These are phyloP conservation scores for Hemisphaericaspora nanyangensis DNA, from an alignment of 805 yeast species.

Conservation along the genomic window DNA sequence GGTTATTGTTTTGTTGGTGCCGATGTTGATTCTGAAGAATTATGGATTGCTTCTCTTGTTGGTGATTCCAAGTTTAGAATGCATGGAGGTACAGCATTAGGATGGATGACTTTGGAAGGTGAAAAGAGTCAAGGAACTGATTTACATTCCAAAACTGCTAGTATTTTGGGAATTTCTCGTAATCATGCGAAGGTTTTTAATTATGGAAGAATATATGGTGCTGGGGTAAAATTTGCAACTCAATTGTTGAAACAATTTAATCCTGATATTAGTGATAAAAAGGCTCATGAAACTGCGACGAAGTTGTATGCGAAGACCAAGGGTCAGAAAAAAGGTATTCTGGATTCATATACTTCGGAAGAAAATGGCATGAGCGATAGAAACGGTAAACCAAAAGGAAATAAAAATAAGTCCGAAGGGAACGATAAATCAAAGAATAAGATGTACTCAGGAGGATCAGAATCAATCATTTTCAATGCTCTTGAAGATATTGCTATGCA, in stretches of 20 bases:
- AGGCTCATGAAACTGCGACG: slow-evolving; percentile 63
- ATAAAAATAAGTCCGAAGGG: slow-evolving; percentile 11
- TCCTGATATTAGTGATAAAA: slow-evolving; percentile 58
- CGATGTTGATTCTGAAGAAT: slow-evolving; percentile 96
- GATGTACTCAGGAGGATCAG: slow-evolving; percentile 85
- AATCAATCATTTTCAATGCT: slow-evolving; percentile 85
- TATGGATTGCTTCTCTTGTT: slow-evolving; percentile 94
- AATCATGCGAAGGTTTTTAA: slow-evolving; percentile 93
- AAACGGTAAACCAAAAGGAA: too few species aligned
- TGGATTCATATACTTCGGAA: too few species aligned
- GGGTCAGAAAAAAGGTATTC: slow-evolving; percentile 41
- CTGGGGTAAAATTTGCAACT: slow-evolving; percentile 89
- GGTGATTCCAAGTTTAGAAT: slow-evolving; percentile 87
- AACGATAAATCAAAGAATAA: slow-evolving; percentile 20
- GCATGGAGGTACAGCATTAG: slow-evolving; percentile 95
- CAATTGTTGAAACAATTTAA: slow-evolving; percentile 81
- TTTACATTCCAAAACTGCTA: slow-evolving; percentile 90
- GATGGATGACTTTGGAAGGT: slow-evolving; percentile 99
- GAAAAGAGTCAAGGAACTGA: slow-evolving; percentile 89
- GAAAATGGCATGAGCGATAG: too few species aligned
- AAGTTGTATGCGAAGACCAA: slow-evolving; percentile 77
- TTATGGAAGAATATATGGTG: slow-evolving; percentile 97
- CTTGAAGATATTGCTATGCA: slow-evolving; percentile 84
- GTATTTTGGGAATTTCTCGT: slow-evolving; percentile 81
- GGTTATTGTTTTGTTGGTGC: slow-evolving; percentile 96